A percentile compares a stretch with the other conserved stretches of the same genome.
Conservation (phyloP, 495 filamentous ascomycete genomes). For the Parathielavia appendiculata region DNA sequence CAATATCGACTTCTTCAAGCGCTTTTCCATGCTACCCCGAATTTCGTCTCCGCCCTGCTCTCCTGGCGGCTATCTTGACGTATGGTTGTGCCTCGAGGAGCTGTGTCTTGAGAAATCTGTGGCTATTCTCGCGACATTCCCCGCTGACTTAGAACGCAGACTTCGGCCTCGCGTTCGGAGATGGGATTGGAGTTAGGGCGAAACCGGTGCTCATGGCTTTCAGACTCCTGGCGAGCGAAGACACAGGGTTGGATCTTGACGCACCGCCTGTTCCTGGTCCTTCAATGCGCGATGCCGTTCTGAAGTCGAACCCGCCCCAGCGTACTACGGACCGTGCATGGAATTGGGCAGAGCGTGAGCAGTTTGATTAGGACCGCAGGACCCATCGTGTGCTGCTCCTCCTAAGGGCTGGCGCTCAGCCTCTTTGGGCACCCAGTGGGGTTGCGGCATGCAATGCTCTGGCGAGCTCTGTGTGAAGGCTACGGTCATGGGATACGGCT, state of each 20-base stretch:
- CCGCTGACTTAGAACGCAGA: constrained; percentile 36
- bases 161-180: constrained; percentile 45
- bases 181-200: constrained; percentile 41
- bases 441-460: constrained; percentile 58
- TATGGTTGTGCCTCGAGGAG: constrained; percentile 67
- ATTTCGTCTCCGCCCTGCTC: constrained; percentile 64
- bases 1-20: constrained; percentile 59
- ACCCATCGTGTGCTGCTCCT: constrained; percentile 63
- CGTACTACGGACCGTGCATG: constrained; percentile 78
- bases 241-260: constrained; percentile 23
- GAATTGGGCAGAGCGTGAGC: constrained; percentile 69
- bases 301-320: constrained; percentile 55
- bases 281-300: constrained; percentile 3
- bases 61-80: constrained; percentile 47
- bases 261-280: constrained; percentile 25
- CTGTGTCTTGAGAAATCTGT: constrained; percentile 32
- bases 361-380: constrained; percentile 68
- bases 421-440: constrained; percentile 66
- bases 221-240: constrained; percentile 17
- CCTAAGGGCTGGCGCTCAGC: constrained; percentile 68
- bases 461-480: constrained; percentile 65
- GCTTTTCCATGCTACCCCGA: constrained; percentile 68
- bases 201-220: constrained; percentile 26
- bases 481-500: constrained; percentile 65
- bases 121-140: neutral